Conservation (phyloP, 768 basidiomycete species). For the Trametes elegans region DNA sequence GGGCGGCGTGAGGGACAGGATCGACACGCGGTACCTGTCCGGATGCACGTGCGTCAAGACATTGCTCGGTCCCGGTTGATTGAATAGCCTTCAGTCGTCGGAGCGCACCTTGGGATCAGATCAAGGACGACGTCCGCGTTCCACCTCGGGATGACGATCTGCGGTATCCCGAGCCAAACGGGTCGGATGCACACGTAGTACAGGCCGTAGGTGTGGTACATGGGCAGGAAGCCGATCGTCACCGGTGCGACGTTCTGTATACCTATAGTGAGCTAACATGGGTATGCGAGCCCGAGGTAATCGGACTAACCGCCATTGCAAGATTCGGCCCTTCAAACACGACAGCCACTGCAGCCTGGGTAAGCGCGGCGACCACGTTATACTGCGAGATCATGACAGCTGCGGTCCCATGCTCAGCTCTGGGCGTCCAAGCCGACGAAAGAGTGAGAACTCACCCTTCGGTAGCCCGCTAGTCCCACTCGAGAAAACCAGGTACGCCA, state of each 20-base stretch:
- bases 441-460: slow-evolving; percentile 47
- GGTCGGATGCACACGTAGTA: slow-evolving; percentile 49
- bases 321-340: too few species aligned
- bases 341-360: too few species aligned
- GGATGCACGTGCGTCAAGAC: background rate
- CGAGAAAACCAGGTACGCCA: slow-evolving; percentile 73
- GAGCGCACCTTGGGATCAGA: slow-evolving; percentile 55
- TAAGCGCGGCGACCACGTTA: slow-evolving; percentile 19
- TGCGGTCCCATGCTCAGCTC: background rate
- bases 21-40: slow-evolving; percentile 52
- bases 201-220: slow-evolving; percentile 69
- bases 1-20: slow-evolving; percentile 57
- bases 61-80: too few species aligned
- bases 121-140: slow-evolving; percentile 48
- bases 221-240: slow-evolving; percentile 57
- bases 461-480: slow-evolving; percentile 78
- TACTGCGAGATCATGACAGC: slow-evolving; percentile 31
- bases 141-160: slow-evolving; percentile 62
- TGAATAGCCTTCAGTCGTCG: too few species aligned
- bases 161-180: slow-evolving; percentile 44
- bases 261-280: background rate
- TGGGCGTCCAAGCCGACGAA: too few species aligned
- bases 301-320: background rate
- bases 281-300: background rate
- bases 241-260: slow-evolving; percentile 35